Evolutionary conservation across 176 grass and related monocot genomes (phyloP).

Genomic region (Panicum miliaceum): DNA sequence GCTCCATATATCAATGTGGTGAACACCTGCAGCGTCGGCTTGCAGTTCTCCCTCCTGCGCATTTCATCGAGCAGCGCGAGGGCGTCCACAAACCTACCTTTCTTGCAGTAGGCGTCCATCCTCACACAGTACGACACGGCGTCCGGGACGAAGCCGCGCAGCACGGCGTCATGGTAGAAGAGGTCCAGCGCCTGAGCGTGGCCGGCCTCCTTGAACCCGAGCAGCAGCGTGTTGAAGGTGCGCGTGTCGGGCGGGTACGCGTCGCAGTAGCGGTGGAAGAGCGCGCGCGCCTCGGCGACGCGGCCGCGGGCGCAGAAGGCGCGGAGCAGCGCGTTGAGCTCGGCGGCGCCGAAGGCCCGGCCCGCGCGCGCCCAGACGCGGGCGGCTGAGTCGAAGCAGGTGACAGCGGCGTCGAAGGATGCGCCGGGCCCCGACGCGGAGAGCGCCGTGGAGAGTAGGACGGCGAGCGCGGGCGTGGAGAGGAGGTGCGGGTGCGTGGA

Average conservation of each 20-base stretch:
- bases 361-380: slow-evolving; percentile 64
- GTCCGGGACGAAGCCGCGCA: slow-evolving; percentile 73
- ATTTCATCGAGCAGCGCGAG: slow-evolving; percentile 76
- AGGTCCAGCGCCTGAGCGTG: slow-evolving; percentile 70
- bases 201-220: slow-evolving; percentile 87
- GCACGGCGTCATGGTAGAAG: slow-evolving; percentile 84
- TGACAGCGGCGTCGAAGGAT: slow-evolving; percentile 55
- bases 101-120: slow-evolving; percentile 85
- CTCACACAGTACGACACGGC: slow-evolving; percentile 75
- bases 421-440: slow-evolving; percentile 37
- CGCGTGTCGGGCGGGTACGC: slow-evolving; percentile 64
- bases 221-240: slow-evolving; percentile 81
- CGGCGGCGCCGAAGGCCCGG: slow-evolving; percentile 57
- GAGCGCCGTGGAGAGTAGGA: slow-evolving; percentile 64
- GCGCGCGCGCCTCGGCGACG: slow-evolving; percentile 65
- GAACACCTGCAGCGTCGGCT: slow-evolving; percentile 61
- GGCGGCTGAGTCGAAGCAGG: slow-evolving; percentile 62
- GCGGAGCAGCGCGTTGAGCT: slow-evolving; percentile 78
- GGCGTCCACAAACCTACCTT: slow-evolving; percentile 65
- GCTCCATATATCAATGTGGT: slow-evolving; percentile 82
- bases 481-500: slow-evolving; percentile 55
- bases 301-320: slow-evolving; percentile 65
- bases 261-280: slow-evolving; percentile 64
- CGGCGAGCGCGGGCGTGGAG: slow-evolving; percentile 60
- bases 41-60: slow-evolving; percentile 52